Conservation (phyloP, 805 yeast genomes). For the Maudiozyma bulderi region DNA sequence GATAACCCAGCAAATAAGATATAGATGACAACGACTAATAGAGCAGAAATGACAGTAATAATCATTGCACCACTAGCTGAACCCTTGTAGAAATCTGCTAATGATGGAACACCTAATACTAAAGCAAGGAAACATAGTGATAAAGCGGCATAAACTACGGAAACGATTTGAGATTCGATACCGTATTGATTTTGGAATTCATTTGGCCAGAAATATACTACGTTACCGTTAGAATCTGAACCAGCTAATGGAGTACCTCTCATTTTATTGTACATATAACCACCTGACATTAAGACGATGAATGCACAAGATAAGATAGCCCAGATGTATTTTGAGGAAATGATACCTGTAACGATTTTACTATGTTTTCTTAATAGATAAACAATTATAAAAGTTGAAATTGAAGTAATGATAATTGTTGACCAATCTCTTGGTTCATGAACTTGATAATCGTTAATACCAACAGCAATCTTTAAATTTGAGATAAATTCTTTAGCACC, state of each 20-base stretch:
- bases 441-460: slow-evolving; percentile 23
- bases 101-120: slow-evolving; percentile 43
- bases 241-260: slow-evolving; percentile 54
- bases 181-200: slow-evolving; percentile 76
- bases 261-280: slow-evolving; percentile 89
- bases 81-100: slow-evolving; percentile 16
- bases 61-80: slow-evolving; percentile 28
- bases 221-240: slow-evolving; percentile 31
- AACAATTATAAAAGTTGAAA: slow-evolving; percentile 31
- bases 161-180: slow-evolving; percentile 80
- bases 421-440: slow-evolving; percentile 34
- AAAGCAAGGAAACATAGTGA: slow-evolving; percentile 52
- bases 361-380: slow-evolving; percentile 27
- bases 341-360: slow-evolving; percentile 30
- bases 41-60: slow-evolving; percentile 40
- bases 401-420: slow-evolving; percentile 24
- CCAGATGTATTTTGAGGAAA: slow-evolving; percentile 59
- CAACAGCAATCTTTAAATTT: slow-evolving; percentile 19
- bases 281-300: slow-evolving; percentile 67
- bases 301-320: slow-evolving; percentile 50
- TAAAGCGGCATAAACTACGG: slow-evolving; percentile 61
- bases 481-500: slow-evolving; percentile 26
- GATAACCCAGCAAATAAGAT: slow-evolving; percentile 55
- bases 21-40: slow-evolving; percentile 38
- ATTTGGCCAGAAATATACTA: slow-evolving; percentile 43